Conservation (phyloP, 1,284 basidiomycete species). For the Ceratobasidium sp. region DNA sequence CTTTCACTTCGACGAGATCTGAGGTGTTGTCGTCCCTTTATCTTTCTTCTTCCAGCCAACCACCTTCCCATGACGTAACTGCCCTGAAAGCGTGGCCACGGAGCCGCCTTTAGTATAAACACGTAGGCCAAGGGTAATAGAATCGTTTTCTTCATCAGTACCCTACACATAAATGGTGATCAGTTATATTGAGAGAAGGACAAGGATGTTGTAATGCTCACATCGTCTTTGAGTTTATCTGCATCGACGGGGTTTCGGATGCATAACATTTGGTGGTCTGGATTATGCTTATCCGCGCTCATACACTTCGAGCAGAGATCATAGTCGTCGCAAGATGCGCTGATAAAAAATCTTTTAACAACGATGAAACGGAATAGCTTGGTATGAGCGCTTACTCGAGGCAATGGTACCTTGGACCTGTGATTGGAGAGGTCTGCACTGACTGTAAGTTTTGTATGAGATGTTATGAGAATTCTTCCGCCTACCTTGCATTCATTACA, state of each 20-base stretch:
- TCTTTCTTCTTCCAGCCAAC: conserved; percentile 12
- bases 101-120: conserved; percentile 45
- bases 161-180: not conserved
- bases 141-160: conserved; percentile 31
- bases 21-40: not conserved
- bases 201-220: too few species aligned
- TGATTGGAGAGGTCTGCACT: conserved; percentile 31
- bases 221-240: conserved; percentile 1
- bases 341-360: not conserved
- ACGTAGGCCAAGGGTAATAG: conserved; percentile 46
- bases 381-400: conserved; percentile 20
- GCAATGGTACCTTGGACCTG: conserved; percentile 47
- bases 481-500: conserved; percentile 47
- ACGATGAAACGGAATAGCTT: not conserved
- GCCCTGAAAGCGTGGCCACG: conserved; percentile 37
- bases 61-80: conserved; percentile 27
- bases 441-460: not conserved
- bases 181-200: too few species aligned
- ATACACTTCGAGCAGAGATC: conserved; percentile 46
- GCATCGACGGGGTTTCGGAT: conserved; percentile 42
- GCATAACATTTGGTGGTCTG: conserved; percentile 37
- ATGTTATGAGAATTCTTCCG: not conserved
- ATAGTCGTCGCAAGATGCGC: conserved; percentile 44
- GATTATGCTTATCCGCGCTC: conserved; percentile 36
- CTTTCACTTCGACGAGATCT: too few species aligned